A percentile compares a stretch with the other conserved stretches of the same genome.
Conservation (phyloP, 495 filamentous ascomycete species). For the Poronia punctata region DNA sequence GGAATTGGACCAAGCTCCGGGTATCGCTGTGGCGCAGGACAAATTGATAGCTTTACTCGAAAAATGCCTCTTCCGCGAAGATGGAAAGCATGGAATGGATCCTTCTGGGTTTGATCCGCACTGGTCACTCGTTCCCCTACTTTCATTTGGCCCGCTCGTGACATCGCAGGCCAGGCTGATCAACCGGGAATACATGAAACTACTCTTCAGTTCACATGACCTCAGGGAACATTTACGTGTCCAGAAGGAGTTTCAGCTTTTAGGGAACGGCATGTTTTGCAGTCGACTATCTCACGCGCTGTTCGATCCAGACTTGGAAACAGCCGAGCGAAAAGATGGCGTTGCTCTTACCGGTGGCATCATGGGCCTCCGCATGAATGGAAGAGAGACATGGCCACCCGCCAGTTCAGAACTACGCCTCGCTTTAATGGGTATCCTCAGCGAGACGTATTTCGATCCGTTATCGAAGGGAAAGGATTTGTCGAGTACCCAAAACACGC, state of each 20-base stretch:
- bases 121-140: conserved; percentile 58
- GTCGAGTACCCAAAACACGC: conserved; percentile 23
- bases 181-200: conserved; percentile 66
- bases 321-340: conserved; percentile 64
- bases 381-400: conserved; percentile 79
- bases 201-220: conserved; percentile 69
- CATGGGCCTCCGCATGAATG: conserved; percentile 75
- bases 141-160: conserved; percentile 72
- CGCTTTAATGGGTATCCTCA: conserved; percentile 78
- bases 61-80: conserved; percentile 14
- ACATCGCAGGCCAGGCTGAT: conserved; percentile 67
- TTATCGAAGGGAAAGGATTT: not conserved
- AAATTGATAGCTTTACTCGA: conserved; percentile 25
- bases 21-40: conserved; percentile 18
- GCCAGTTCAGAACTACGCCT: conserved; percentile 86
- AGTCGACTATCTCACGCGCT: conserved; percentile 73
- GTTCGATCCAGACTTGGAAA: conserved; percentile 78
- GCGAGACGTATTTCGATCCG: conserved; percentile 56
- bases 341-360: conserved; percentile 59
- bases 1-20: conserved; percentile 31
- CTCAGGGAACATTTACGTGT: conserved; percentile 70
- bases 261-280: conserved; percentile 78
- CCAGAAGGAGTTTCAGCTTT: conserved; percentile 72
- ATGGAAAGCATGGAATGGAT: not conserved
- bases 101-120: conserved; percentile 55